A percentile compares a stretch with the other conserved stretches of the same genome.
Conservation (phyloP, 2,329 filamentous ascomycete species). For the Lachnellula willkommii region DNA sequence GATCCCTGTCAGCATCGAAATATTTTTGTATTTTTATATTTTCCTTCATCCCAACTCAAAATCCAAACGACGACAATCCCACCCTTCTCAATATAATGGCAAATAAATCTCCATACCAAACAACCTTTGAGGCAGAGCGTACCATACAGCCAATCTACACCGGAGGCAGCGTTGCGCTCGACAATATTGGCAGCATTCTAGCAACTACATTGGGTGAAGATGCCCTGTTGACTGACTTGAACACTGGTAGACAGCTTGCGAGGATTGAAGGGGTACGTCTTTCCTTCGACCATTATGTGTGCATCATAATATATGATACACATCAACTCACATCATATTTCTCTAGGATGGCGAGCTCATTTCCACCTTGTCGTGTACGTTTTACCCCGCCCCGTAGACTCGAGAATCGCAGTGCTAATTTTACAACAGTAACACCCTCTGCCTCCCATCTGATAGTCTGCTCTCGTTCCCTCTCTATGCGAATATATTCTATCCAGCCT, state of each 20-base stretch:
- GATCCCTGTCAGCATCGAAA: conserved; percentile 3
- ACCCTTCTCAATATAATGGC: conserved; percentile 43
- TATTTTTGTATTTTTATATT: conserved; percentile 16
- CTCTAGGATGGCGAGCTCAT: conserved; percentile 70
- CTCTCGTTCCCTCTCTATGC: conserved; percentile 93
- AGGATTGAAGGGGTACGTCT: conserved; percentile 75
- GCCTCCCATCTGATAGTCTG: conserved; percentile 84
- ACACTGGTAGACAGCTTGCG: conserved; percentile 74
- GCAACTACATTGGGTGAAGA: conserved; percentile 90
- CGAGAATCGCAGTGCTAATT: conserved; percentile 16
- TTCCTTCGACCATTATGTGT: neutral
- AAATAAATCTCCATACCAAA: conserved; percentile 63
- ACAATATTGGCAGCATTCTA: conserved; percentile 73
- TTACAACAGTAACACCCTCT: conserved; percentile 68
- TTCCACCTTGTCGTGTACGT: conserved; percentile 63
- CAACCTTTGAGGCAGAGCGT: conserved; percentile 78
- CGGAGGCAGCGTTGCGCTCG: conserved; percentile 79
- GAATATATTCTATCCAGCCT: conserved; percentile 70
- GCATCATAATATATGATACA: no score
- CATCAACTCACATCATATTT: neutral
- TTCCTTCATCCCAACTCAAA: neutral
- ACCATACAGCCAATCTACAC: conserved; percentile 92
- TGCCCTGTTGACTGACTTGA: conserved; percentile 78
- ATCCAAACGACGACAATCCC: neutral
- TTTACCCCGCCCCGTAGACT: conserved; percentile 16